phyloP scores from a whole-genome alignment of 2,329 filamentous ascomycete species.

The Nannizziopsis barbatae region DNA sequence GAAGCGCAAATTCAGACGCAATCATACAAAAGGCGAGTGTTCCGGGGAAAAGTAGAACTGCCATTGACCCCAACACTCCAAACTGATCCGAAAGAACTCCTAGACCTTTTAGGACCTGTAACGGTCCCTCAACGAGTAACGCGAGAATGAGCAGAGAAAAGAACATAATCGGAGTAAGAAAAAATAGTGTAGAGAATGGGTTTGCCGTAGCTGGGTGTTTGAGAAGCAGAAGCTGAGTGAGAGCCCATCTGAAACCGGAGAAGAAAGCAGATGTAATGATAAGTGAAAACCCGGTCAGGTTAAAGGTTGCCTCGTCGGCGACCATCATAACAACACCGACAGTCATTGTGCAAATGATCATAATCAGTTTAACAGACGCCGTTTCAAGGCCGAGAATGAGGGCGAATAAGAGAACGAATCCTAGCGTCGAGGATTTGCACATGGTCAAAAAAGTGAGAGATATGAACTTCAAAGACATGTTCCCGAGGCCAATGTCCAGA shows the following conservation, averaged over 20 bases:
- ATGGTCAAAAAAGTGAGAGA: conserved; percentile 97
- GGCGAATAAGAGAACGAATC: conserved; percentile 89
- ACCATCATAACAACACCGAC: conserved; percentile 96
- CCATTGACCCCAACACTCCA: conserved; percentile 54
- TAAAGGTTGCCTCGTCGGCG: conserved; percentile 83
- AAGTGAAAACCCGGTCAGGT: conserved; percentile 73
- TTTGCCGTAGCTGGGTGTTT: conserved; percentile 92
- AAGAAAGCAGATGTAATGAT: conserved; percentile 92
- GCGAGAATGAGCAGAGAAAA: conserved; percentile 66
- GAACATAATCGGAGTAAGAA: conserved; percentile 97
- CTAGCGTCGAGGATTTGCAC: conserved; percentile 95
- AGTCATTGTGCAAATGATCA: conserved; percentile 87
- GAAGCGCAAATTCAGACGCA: conserved; percentile 82
- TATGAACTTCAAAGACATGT: conserved; percentile 92
- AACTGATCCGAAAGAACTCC: conserved; percentile 52
- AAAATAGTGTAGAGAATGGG: conserved; percentile 94
- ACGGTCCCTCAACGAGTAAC: conserved; percentile 71
- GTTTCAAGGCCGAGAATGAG: conserved; percentile 86
- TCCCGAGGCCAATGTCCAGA: conserved; percentile 89
- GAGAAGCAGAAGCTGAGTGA: conserved; percentile 92
- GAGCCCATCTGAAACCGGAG: conserved; percentile 91
- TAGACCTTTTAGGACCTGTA: conserved; percentile 56
- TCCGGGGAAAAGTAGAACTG: conserved; percentile 80
- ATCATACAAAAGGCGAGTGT: conserved; percentile 94
- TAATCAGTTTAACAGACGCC: conserved; percentile 72